These are phyloP conservation scores for Coffea canephora DNA, from an alignment of 257 asterid genomes.

Conservation along the genomic window DNA sequence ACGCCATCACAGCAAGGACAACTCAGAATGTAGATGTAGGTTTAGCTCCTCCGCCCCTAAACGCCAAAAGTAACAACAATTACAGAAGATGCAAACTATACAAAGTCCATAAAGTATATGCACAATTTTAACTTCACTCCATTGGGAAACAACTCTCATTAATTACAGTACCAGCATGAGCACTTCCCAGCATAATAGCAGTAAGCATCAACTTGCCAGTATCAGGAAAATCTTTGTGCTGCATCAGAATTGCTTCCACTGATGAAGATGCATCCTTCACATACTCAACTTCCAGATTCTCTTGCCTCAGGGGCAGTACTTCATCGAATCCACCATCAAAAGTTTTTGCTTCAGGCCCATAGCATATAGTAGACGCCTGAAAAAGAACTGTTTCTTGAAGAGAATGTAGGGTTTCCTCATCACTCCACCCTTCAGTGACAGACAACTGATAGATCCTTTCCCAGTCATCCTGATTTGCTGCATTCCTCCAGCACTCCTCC, in stretches of 20 bases:
- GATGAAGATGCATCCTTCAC: conserved; percentile 43
- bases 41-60: too few relatives aligned
- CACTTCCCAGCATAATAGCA: too few relatives aligned
- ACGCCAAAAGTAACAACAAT: too few relatives aligned
- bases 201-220: conserved; percentile 75
- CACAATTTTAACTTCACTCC: too few relatives aligned
- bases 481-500: conserved; percentile 97
- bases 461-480: conserved; percentile 91
- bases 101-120: too few relatives aligned
- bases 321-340: conserved; percentile 67
- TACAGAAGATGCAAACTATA: too few relatives aligned
- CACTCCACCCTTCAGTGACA: conserved; percentile 72
- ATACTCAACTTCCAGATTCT: conserved; percentile 30
- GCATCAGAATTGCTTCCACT: conserved; percentile 70
- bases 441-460: conserved; percentile 54
- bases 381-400: conserved; percentile 64
- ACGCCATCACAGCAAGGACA: too few relatives aligned
- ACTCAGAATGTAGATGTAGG: too few relatives aligned
- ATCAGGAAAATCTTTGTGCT: conserved; percentile 81
- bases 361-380: conserved; percentile 76
- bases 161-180: too few relatives aligned
- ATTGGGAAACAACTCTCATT: too few relatives aligned
- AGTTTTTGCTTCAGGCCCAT: conserved; percentile 61
- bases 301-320: conserved; percentile 57
- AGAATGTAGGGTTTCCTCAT: conserved; percentile 53